Evolutionary conservation across 495 filamentous ascomycete genomes (phyloP).

Genomic region (Aspergillus kassunensis): DNA sequence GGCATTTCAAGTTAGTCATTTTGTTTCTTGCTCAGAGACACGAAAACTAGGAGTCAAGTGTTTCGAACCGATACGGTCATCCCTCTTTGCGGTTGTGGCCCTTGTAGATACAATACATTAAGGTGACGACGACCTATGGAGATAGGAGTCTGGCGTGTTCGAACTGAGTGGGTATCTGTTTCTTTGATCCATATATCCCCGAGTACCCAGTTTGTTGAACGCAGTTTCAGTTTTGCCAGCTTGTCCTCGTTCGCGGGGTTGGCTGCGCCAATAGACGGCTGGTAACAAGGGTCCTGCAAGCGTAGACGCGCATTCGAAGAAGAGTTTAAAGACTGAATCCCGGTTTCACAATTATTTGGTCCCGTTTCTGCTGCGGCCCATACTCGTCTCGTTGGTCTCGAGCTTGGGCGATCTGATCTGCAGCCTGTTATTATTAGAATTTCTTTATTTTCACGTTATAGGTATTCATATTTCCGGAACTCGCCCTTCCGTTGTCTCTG

Average conservation of each 20-base stretch:
- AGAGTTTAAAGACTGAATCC: background rate
- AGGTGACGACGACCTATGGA: no score
- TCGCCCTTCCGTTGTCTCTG: background rate
- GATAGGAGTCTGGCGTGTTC: no score
- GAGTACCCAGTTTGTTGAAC: background rate
- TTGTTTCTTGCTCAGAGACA: no score
- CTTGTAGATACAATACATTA: background rate
- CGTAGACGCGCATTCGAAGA: background rate
- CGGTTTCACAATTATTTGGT: background rate
- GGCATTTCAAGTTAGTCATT: background rate
- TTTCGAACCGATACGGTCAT: no score
- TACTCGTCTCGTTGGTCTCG: constrained; percentile 14
- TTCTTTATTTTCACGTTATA: background rate
- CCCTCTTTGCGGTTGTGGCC: background rate
- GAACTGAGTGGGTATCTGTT: no score
- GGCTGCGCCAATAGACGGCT: background rate
- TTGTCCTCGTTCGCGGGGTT: constrained; percentile 3
- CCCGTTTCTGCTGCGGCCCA: background rate
- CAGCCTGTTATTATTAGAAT: constrained; percentile 18
- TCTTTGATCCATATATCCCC: no score
- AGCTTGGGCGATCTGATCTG: constrained; percentile 38
- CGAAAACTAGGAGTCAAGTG: no score
- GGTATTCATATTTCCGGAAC: background rate
- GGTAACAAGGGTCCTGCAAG: constrained; percentile 8
- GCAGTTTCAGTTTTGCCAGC: constrained; percentile 1